Conservation (phyloP, 805 yeast species). For the Vanderwaltozyma tropicalis region DNA sequence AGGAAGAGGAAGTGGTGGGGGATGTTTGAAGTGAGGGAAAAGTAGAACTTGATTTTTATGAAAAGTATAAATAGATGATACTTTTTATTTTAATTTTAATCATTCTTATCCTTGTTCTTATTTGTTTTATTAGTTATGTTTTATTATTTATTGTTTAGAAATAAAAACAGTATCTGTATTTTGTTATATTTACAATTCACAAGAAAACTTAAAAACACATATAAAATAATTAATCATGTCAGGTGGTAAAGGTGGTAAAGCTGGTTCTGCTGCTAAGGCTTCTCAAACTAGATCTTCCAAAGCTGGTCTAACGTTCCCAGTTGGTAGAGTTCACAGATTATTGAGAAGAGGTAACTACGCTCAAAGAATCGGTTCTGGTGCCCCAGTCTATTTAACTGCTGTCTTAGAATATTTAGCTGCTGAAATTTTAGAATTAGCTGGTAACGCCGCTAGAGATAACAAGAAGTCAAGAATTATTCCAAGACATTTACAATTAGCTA, state of each 20-base stretch:
- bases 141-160: too few species aligned
- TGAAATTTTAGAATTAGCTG: constrained; percentile 95
- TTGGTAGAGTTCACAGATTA: constrained; percentile 96
- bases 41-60: too few species aligned
- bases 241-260: constrained; percentile 72
- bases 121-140: neutral
- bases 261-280: constrained; percentile 89
- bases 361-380: constrained; percentile 98
- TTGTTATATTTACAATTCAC: too few species aligned
- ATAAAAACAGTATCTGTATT: too few species aligned
- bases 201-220: neutral
- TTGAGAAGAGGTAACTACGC: constrained; percentile 96
- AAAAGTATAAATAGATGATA: too few species aligned
- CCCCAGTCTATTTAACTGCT: constrained; percentile 95
- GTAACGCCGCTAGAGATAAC: constrained; percentile 98
- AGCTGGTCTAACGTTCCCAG: constrained; percentile 99
- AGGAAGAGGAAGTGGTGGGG: too few species aligned
- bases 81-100: too few species aligned
- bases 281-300: constrained; percentile 96
- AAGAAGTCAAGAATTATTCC: constrained; percentile 98
- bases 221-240: constrained; percentile 41
- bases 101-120: too few species aligned
- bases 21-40: too few species aligned
- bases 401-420: constrained; percentile 96
- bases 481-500: constrained; percentile 96